These are phyloP conservation scores for Mallotus repandus DNA, from an alignment of 441 rosid species.

Conservation along the genomic window DNA sequence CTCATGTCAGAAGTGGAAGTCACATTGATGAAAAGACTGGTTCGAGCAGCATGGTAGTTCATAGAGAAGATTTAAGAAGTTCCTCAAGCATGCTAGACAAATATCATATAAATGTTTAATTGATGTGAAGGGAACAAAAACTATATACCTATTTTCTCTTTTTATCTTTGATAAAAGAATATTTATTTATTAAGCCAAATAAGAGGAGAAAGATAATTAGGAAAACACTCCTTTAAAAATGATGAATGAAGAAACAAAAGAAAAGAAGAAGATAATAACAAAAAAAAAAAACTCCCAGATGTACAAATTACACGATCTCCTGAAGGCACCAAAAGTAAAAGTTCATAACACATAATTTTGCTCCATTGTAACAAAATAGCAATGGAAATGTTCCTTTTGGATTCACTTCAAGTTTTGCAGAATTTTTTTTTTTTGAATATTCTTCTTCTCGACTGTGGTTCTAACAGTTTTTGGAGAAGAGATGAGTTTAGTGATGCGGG, in stretches of 20 bases:
- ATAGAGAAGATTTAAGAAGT: conserved; percentile 83
- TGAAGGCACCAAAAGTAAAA: not conserved
- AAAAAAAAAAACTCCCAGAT: not conserved
- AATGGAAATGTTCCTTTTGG: no score
- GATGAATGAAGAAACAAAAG: not conserved
- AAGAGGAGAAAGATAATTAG: not conserved
- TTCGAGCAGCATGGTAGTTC: conserved; percentile 91
- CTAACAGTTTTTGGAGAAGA: no score
- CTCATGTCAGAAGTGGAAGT: conserved; percentile 67
- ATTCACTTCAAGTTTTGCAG: no score
- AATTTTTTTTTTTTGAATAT: no score
- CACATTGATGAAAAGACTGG: conserved; percentile 83
- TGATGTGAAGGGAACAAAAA: not conserved
- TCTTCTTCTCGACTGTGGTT: no score
- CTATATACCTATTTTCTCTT: no score
- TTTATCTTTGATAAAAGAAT: not conserved
- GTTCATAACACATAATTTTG: not conserved
- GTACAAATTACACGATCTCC: not conserved
- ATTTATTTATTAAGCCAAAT: not conserved
- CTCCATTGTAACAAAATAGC: not conserved
- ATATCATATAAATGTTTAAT: not conserved
- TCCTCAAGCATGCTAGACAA: conserved; percentile 96
- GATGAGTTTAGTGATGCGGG: no score
- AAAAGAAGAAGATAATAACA: not conserved
- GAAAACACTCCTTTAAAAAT: not conserved